Evolutionary conservation across 2,329 filamentous ascomycete species (phyloP).

Genomic region (Epichloe gansuensis): DNA sequence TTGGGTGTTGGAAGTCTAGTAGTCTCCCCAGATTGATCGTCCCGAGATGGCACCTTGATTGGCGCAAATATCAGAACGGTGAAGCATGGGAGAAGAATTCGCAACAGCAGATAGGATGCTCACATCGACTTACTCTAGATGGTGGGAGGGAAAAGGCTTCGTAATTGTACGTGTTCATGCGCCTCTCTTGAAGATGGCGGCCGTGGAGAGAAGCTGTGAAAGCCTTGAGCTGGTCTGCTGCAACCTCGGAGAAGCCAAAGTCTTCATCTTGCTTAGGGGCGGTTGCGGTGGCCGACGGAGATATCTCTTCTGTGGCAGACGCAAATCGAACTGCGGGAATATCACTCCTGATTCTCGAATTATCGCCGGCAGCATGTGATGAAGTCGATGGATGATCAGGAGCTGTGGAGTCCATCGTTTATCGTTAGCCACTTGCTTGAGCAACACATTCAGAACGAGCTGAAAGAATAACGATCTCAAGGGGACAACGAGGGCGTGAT

Average conservation of each 20-base stretch:
- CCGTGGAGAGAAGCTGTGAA: slow-evolving; percentile 62
- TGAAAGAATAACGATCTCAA: not conserved
- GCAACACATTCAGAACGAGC: not conserved
- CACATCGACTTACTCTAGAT: slow-evolving; percentile 55
- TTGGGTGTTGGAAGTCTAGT: slow-evolving; percentile 52
- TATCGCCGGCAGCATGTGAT: slow-evolving; percentile 5
- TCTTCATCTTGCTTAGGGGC: slow-evolving; percentile 14
- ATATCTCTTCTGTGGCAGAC: slow-evolving; percentile 56
- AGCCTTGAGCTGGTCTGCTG: slow-evolving; percentile 53
- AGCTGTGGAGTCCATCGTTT: not conserved
- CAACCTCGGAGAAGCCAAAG: slow-evolving; percentile 28
- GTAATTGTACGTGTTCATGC: slow-evolving; percentile 78
- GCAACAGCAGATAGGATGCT: slow-evolving; percentile 4
- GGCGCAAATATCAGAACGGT: not conserved
- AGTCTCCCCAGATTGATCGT: slow-evolving; percentile 45
- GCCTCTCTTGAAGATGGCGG: slow-evolving; percentile 64
- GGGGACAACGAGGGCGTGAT: not conserved
- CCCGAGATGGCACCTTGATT: slow-evolving; percentile 44
- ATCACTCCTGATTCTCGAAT: slow-evolving; percentile 12
- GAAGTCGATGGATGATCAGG: not conserved
- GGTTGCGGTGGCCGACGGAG: slow-evolving; percentile 30
- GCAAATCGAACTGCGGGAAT: slow-evolving; percentile 55
- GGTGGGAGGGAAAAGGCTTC: slow-evolving; percentile 81
- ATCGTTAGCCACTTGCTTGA: not conserved
- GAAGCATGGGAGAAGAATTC: not conserved